Base-by-base conservation (phyloP, 441 rosid genomes). In the Mallotus japonicus region DNA sequence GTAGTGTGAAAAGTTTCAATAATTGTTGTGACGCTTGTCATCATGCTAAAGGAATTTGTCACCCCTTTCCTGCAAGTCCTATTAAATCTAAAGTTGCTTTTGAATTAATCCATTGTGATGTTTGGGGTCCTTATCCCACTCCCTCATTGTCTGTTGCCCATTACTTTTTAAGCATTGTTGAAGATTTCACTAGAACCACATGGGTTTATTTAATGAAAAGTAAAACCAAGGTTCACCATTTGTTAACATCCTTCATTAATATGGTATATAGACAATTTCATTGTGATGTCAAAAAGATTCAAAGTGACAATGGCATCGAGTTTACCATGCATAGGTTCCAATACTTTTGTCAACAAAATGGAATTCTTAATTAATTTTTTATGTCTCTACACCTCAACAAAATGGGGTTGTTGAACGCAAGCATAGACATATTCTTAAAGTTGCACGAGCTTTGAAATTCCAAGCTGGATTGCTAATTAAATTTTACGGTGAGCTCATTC, bases 21-120 rank as follows among this genome's bases (percentile, higher is more conserved):
- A 24, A 11, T 1, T 50, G 13, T 67, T 67, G 8, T 50, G 59
- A 67, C 28, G 11, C 46, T 50, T 67, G 59, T 51, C 24, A 51
- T 50, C 60, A 5, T 53, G 61, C 61, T 7, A 16, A 67, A 13
- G 47, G 53, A 51, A 1, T 17, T 67, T 47, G 6, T 16, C 44
- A 53, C 8, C 46, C 49, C 32, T 67, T 67, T 67, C 49, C 49
- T 4, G 14, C 3, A 4, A 53, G 49, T 34, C 17, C 15, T 8
- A 53, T 67, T 53, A 67, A 67, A 67, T 53, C 28, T 12, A 11
- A 51, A 8, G 12, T 8, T 8, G 15, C 60, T 67, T 67, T 67
- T 67, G 60, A 67, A 0, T 53, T 67, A 8, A 53, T 67, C 9
- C 60, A 67, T 67, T 67, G 17, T 53, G 24, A 49, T 66, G 20